These are phyloP conservation scores for Globisporangium spiculum DNA, from an alignment of 352 stramenopile genomes.

Conservation along the genomic window DNA sequence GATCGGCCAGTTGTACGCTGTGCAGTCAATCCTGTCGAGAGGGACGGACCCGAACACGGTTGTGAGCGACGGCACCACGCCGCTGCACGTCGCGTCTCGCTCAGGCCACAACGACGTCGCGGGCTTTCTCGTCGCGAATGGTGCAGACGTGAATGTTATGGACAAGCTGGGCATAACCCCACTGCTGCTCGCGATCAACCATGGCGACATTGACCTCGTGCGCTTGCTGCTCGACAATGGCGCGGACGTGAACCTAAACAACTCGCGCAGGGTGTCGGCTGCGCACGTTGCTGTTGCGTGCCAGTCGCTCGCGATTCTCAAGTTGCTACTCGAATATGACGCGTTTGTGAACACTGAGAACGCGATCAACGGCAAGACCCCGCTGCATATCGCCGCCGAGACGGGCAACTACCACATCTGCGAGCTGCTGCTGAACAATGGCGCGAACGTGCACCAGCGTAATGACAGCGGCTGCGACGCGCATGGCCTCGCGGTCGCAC, in stretches of 20 bases:
- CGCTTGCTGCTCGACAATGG: conserved; percentile 42
- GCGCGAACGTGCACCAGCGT: conserved; percentile 20
- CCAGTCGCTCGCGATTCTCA: conserved; percentile 33
- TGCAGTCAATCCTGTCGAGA: conserved; percentile 41
- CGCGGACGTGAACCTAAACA: conserved; percentile 51
- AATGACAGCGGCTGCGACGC: conserved; percentile 15
- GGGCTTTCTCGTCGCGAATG: conserved; percentile 37
- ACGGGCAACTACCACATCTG: conserved; percentile 47
- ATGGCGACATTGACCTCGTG: conserved; percentile 43
- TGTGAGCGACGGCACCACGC: conserved; percentile 33
- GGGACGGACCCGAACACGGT: conserved; percentile 40
- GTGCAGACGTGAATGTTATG: conserved; percentile 38
- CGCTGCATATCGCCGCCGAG: conserved; percentile 56
- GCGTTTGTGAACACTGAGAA: conserved; percentile 52
- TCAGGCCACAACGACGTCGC: conserved; percentile 47
- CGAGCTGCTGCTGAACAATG: conserved; percentile 35
- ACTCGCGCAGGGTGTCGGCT: conserved; percentile 38
- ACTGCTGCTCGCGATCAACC: conserved; percentile 47
- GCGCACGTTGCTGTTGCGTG: conserved; percentile 51
- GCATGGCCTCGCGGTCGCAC: conserved; percentile 12
- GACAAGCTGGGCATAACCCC: conserved; percentile 44
- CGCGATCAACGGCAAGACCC: conserved; percentile 46
- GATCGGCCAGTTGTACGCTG: conserved; percentile 42
- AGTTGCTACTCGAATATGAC: conserved; percentile 41
- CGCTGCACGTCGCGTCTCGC: conserved; percentile 46